phyloP scores from a whole-genome alignment of 2,329 filamentous ascomycete genomes.

The Colletotrichum lindemuthianum region DNA sequence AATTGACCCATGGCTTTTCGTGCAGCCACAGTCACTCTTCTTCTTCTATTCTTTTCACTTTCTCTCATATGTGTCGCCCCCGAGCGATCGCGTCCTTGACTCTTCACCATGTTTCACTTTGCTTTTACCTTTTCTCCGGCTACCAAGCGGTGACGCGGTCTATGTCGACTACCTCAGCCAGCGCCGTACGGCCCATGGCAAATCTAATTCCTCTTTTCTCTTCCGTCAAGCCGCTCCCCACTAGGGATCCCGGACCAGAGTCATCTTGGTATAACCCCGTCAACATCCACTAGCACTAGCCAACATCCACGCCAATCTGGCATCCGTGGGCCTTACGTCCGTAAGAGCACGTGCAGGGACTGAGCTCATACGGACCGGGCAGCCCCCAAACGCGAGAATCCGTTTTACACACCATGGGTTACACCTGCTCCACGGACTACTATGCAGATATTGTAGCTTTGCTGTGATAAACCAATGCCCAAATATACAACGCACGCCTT shows the following conservation, averaged over 20 bases:
- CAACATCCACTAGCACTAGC: not conserved
- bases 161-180: not conserved
- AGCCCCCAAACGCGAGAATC: constrained; percentile 16
- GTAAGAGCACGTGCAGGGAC: constrained; percentile 13
- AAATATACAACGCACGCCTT: not conserved
- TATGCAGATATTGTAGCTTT: too few species aligned
- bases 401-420: too few species aligned
- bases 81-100: not conserved
- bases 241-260: constrained; percentile 16
- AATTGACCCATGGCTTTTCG: not conserved
- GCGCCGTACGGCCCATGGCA: not conserved
- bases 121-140: not conserved
- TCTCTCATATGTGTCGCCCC: not conserved
- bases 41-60: not conserved
- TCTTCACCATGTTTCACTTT: constrained; percentile 1
- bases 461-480: too few species aligned
- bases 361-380: constrained; percentile 6
- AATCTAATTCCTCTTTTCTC: constrained; percentile 30
- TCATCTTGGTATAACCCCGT: constrained; percentile 22
- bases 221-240: constrained; percentile 3
- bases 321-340: constrained; percentile 13
- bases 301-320: constrained; percentile 19
- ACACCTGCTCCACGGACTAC: too few species aligned
- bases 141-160: not conserved
- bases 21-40: not conserved